Conservation (phyloP, 2,329 filamentous ascomycete genomes). For the Elsinoe necatrix region DNA sequence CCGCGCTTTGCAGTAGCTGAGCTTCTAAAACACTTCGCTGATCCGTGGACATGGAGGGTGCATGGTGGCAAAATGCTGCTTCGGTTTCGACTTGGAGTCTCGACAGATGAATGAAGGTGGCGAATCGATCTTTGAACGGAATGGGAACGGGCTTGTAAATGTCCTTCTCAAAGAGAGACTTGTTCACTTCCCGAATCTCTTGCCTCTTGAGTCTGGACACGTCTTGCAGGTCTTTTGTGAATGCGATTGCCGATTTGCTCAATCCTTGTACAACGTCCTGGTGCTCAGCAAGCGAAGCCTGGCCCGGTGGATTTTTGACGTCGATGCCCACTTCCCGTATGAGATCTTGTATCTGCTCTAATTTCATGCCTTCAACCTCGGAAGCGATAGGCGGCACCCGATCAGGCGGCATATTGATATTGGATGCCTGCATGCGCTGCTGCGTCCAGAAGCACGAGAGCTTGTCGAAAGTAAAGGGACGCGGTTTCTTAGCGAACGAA, state of each 20-base stretch:
- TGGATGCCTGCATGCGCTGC: conserved; percentile 15
- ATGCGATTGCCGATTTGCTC: not conserved
- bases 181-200: not conserved
- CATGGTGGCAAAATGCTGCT: not conserved
- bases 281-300: not conserved
- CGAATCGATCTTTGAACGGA: not conserved
- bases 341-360: not conserved
- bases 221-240: not conserved
- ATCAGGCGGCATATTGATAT: conserved; percentile 10
- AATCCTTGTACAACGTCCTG: not conserved
- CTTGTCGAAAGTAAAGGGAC: not conserved
- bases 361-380: not conserved
- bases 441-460: not conserved
- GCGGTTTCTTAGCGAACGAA: not conserved
- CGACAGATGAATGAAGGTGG: not conserved
- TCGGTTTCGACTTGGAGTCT: conserved; percentile 11
- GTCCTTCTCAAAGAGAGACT: not conserved
- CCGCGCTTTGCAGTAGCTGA: not conserved
- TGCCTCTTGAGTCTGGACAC: not conserved
- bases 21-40: not conserved
- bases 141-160: not conserved
- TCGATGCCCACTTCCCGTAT: conserved; percentile 3
- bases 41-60: not conserved
- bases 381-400: conserved; percentile 11
- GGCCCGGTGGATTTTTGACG: not conserved